These are phyloP conservation scores for Talaromyces wortmannii DNA, from an alignment of 495 filamentous ascomycete species.

Conservation along the genomic window DNA sequence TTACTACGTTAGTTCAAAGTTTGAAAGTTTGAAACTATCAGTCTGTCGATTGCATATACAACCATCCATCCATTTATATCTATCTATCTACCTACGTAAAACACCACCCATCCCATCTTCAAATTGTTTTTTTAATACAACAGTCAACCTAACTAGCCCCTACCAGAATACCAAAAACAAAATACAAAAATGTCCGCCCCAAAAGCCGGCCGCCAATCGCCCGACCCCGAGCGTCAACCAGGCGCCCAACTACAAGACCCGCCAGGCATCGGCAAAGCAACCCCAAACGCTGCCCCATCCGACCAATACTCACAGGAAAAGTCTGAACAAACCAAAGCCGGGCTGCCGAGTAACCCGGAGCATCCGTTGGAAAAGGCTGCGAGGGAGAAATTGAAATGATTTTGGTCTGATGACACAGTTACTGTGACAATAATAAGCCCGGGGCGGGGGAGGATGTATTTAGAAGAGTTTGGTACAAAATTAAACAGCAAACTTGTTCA, in stretches of 20 bases:
- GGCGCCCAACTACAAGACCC: slow-evolving; percentile 54
- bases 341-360: slow-evolving; percentile 57
- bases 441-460: no score
- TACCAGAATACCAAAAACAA: slow-evolving; percentile 3
- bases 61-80: no score
- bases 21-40: no score
- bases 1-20: no score
- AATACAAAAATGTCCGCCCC: slow-evolving; percentile 26
- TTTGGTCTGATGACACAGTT: background rate
- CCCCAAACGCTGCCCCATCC: slow-evolving; percentile 20
- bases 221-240: slow-evolving; percentile 62
- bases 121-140: no score
- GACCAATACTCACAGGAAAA: slow-evolving; percentile 29
- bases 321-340: slow-evolving; percentile 25
- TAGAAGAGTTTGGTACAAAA: no score
- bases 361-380: slow-evolving; percentile 63
- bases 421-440: no score
- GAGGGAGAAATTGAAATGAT: slow-evolving; percentile 46
- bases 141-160: no score
- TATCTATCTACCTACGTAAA: no score
- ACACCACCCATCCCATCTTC: no score
- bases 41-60: no score
- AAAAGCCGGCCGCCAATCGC: slow-evolving; percentile 71
- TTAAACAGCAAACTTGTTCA: no score
- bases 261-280: slow-evolving; percentile 50